Evolutionary conservation across 1,139 yeast genomes (phyloP).

Genomic region (Kodamaea plutei): DNA sequence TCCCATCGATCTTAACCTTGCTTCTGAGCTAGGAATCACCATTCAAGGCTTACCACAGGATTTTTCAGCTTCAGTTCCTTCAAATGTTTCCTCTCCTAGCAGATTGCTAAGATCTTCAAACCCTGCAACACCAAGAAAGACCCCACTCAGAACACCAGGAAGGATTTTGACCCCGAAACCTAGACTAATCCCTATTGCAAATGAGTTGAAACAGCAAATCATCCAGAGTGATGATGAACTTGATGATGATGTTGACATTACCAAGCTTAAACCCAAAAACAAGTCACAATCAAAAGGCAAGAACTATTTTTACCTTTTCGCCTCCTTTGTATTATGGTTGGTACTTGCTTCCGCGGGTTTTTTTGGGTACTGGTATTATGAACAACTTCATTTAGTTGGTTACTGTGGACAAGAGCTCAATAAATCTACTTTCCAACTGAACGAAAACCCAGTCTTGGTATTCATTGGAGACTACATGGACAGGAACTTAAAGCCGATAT

Average conservation of each 20-base stretch:
- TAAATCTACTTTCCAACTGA: constrained; percentile 28
- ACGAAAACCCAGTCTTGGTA: constrained; percentile 17
- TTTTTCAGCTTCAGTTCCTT: constrained; percentile 11
- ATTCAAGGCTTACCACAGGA: constrained; percentile 17
- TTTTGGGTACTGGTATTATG: constrained; percentile 57
- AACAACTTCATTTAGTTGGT: constrained; percentile 56
- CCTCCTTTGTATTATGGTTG: constrained; percentile 23
- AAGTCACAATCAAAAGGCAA: constrained; percentile 1
- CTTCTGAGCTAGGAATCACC: constrained; percentile 27
- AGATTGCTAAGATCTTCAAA: constrained; percentile 9
- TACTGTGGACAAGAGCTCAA: constrained; percentile 62
- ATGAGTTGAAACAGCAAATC: constrained; percentile 12
- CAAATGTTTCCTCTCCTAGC: constrained; percentile 9
- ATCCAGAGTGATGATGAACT: constrained; percentile 12
- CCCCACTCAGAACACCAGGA: constrained; percentile 6
- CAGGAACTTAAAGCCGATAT: constrained; percentile 49
- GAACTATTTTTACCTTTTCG: not conserved
- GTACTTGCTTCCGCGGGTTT: constrained; percentile 23
- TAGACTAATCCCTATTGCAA: constrained; percentile 12
- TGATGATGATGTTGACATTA: constrained; percentile 7
- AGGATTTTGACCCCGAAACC: constrained; percentile 13
- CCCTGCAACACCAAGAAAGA: constrained; percentile 12
- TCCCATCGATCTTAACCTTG: constrained; percentile 16
- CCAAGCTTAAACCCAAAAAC: not conserved
- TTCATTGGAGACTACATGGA: constrained; percentile 33